Evolutionary conservation across 352 stramenopile genomes (phyloP), one percentile per base, ranked within the genome.

Genomic region (Elongisporangium anandrum): DNA sequence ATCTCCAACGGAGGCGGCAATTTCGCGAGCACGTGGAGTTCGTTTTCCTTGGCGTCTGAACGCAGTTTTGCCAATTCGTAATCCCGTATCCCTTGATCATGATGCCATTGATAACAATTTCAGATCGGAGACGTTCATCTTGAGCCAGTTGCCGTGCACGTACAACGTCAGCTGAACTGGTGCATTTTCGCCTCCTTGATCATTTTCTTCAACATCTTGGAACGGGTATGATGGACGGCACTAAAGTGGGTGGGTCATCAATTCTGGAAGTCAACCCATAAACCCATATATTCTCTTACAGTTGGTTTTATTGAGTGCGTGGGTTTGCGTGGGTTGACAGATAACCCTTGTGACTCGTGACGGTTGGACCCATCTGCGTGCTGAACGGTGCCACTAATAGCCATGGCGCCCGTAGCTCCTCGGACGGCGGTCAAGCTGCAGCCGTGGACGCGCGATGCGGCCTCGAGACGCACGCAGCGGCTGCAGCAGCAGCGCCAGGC

Each of bases 401-500:
- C 29, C 29, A 41, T 41, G 29, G 29, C 9, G 9, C 29, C 29
- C 9, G 9, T 15, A 13, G 29, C 29, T 41, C 29, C 29, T 63
- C 85, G 81, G 55, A 73, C 69, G 48, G 70, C 69, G 17, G 73
- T 94, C 55, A 94, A 92, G 72, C 70, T 73, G 48, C 71, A 85
- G 66, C 64, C 70, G 20, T 94, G 84, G 84, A 73, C 79, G 34
- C 74, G 70, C 45, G 77, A 92, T 60, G 72, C 85, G 16, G 75
- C 73, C 5, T 64, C 68, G 16, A 71, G 88, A 9, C 85, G 88
- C 0, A 69, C 75, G 19, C 73, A 72, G 10, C 81, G 73, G 50
- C 69, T 96, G 24, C 56, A 79, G 53, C 72, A 80, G 69, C 88
- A 96, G 65, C 74, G 82, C 0, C 75, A 95, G 66, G 86, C 84